Conservation (phyloP, 2,329 filamentous ascomycete species). For the Phialemonium atrogriseum region DNA sequence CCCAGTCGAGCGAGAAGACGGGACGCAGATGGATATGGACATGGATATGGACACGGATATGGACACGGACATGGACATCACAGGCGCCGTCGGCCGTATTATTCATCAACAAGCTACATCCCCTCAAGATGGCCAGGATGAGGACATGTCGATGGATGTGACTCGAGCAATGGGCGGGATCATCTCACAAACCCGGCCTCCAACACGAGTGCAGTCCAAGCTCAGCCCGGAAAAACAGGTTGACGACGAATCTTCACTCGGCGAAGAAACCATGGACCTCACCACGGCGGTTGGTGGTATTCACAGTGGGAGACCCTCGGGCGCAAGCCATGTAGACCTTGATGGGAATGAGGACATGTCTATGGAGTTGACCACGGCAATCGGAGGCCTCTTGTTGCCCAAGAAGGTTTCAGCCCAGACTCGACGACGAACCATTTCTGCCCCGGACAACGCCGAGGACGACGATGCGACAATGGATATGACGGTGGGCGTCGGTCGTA, state of each 20-base stretch:
- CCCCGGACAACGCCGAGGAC: constrained; percentile 21
- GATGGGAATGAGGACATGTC: constrained; percentile 62
- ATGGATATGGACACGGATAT: constrained; percentile 47
- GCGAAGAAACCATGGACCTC: constrained; percentile 76
- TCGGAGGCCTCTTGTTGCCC: constrained; percentile 35
- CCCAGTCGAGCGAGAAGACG: constrained; percentile 19
- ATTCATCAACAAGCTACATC: constrained; percentile 15
- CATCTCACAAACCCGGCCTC: constrained; percentile 36
- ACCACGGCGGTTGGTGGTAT: constrained; percentile 74
- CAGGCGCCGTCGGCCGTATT: constrained; percentile 35
- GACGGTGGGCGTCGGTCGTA: constrained; percentile 48
- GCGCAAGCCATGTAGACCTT: constrained; percentile 25
- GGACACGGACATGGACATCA: constrained; percentile 48
- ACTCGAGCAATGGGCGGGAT: constrained; percentile 78
- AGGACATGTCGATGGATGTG: constrained; percentile 90
- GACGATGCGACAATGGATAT: constrained; percentile 46
- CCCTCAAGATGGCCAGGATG: constrained; percentile 36
- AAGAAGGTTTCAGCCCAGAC: constrained; percentile 6
- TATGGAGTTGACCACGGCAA: constrained; percentile 67
- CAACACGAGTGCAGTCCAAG: constrained; percentile 15
- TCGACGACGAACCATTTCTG: constrained; percentile 14
- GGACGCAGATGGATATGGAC: constrained; percentile 36
- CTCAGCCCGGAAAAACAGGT: constrained; percentile 13
- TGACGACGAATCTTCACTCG: constrained; percentile 31
- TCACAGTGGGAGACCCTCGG: constrained; percentile 21